Evolutionary conservation across 2,329 filamentous ascomycete genomes (phyloP).

Genomic region (Fusarium cyanostomum): DNA sequence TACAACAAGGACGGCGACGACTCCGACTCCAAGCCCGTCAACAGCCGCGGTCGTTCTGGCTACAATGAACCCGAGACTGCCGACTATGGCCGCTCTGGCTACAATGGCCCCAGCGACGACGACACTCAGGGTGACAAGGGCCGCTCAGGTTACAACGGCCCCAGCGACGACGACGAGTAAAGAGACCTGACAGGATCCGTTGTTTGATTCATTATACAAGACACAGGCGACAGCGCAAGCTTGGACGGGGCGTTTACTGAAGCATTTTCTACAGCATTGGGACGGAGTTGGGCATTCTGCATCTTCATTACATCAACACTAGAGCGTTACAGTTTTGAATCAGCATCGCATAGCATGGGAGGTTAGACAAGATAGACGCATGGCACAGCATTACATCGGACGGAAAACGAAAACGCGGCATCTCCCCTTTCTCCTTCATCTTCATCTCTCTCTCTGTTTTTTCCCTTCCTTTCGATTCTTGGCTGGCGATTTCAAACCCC

Average conservation of each 20-base stretch:
- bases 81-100: conserved; percentile 54
- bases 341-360: conserved; percentile 22
- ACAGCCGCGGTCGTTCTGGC: conserved; percentile 53
- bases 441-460: conserved; percentile 1
- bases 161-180: conserved; percentile 47
- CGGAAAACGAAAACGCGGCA: conserved; percentile 17
- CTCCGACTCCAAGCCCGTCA: conserved; percentile 45
- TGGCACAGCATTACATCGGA: conserved; percentile 22
- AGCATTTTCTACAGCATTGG: conserved; percentile 24
- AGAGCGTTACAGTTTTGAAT: neutral
- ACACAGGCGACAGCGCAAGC: conserved; percentile 26
- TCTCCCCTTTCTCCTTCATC: conserved; percentile 24
- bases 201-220: conserved; percentile 5
- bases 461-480: conserved; percentile 9
- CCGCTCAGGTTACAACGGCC: conserved; percentile 56
- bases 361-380: conserved; percentile 21
- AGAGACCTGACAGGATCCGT: neutral
- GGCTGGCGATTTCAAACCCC: conserved; percentile 22
- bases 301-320: neutral
- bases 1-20: conserved; percentile 43
- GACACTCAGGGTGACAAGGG: conserved; percentile 50
- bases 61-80: conserved; percentile 53
- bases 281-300: conserved; percentile 25
- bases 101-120: conserved; percentile 49
- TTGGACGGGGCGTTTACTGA: conserved; percentile 35